Conservation (phyloP, 176 grass and related monocot genomes). For the Tillandsia leiboldiana region DNA sequence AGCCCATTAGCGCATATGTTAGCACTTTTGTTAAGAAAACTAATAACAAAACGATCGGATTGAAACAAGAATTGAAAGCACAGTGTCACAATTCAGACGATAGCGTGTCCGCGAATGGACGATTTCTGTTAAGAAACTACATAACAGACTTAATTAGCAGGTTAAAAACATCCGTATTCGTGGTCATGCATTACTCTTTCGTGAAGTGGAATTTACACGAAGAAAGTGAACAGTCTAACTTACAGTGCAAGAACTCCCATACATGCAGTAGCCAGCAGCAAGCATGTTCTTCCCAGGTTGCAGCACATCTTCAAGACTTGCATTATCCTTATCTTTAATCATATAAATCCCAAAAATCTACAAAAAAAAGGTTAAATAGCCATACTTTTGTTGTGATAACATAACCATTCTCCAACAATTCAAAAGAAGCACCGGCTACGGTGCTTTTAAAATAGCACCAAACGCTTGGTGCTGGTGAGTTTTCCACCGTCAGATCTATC, state of each 20-base stretch:
- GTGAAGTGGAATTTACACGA: background rate
- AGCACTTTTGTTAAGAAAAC: slow-evolving; percentile 4
- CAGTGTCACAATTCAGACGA: too few species aligned
- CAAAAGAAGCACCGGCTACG: background rate
- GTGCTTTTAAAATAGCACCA: too few species aligned
- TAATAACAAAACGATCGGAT: background rate
- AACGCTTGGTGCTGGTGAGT: too few species aligned
- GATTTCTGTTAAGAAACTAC: background rate
- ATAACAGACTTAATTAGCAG: background rate
- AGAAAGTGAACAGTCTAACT: slow-evolving; percentile 1
- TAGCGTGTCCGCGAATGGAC: background rate
- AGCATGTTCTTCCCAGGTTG: slow-evolving; percentile 88
- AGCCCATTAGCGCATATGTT: background rate
- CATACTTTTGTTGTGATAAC: background rate
- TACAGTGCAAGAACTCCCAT: slow-evolving; percentile 98
- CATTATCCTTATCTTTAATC: slow-evolving; percentile 53
- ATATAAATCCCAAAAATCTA: slow-evolving; percentile 62
- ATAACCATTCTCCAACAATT: background rate
- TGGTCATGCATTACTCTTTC: background rate
- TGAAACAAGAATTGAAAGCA: too few species aligned
- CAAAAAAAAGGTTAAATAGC: background rate
- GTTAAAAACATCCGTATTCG: background rate
- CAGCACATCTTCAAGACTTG: slow-evolving; percentile 64
- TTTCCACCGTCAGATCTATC: too few species aligned
- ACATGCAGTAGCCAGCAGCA: slow-evolving; percentile 98